Conservation (phyloP, 2,329 filamentous ascomycete genomes). For the Rhynchosporium agropyri region DNA sequence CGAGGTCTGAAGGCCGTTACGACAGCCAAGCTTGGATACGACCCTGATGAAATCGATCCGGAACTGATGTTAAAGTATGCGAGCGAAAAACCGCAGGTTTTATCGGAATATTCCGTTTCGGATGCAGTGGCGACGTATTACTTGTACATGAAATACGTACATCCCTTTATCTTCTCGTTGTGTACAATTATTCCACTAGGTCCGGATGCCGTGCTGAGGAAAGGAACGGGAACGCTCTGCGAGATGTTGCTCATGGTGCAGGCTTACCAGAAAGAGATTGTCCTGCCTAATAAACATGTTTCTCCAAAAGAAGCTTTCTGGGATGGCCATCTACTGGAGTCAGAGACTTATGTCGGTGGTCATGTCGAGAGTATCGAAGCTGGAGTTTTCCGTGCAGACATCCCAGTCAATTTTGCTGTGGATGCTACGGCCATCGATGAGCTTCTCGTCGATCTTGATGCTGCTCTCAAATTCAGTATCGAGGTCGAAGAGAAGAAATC, state of each 20-base stretch:
- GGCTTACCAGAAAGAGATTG: constrained; percentile 88
- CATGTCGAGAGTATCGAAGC: constrained; percentile 99
- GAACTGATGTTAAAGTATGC: constrained; percentile 97
- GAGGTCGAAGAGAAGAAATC: constrained; percentile 82
- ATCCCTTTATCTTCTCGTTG: constrained; percentile 97
- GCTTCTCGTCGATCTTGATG: constrained; percentile 81
- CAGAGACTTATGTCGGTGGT: constrained; percentile 96
- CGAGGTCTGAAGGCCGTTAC: constrained; percentile 97
- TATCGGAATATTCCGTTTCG: constrained; percentile 97
- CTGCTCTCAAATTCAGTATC: constrained; percentile 85
- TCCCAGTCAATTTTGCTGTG: constrained; percentile 91
- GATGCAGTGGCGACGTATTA: constrained; percentile 99
- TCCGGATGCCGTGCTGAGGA: constrained; percentile 88
- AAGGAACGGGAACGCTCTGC: constrained; percentile 97
- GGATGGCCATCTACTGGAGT: constrained; percentile 94
- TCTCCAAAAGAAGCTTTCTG: constrained; percentile 91
- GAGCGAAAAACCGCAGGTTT: constrained; percentile 84
- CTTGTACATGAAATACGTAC: constrained; percentile 99
- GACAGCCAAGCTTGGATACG: constrained; percentile 95
- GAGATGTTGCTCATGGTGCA: constrained; percentile 99
- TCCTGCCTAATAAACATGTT: constrained; percentile 94
- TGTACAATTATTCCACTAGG: constrained; percentile 95
- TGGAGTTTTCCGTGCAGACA: constrained; percentile 93
- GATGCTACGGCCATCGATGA: constrained; percentile 89
- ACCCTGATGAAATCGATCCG: constrained; percentile 95